Evolutionary conservation across 2,329 filamentous ascomycete genomes (phyloP), one percentile per base, ranked within the genome.

Genomic region (Claviceps fusiformis): DNA sequence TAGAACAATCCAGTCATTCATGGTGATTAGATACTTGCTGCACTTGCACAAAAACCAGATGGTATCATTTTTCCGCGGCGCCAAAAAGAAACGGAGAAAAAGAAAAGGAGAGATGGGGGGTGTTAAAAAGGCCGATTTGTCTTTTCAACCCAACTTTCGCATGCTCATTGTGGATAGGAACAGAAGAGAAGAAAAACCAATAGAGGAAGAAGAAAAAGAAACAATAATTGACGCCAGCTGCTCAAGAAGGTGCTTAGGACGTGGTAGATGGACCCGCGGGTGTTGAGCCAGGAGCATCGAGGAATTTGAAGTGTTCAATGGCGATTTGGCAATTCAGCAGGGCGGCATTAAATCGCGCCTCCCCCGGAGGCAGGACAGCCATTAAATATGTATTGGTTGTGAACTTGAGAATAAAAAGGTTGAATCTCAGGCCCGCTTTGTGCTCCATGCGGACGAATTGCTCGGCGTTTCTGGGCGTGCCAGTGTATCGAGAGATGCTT

Each of bases 301-400:
- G 67, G 61, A 81, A 82, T 64, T 80, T 82, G 67, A 97, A 96
- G 60, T 88, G 86, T 62, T 87, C 83, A 49, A 89, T 80, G 0
- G 90, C 91, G 56, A 95, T 85, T 70, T 89, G 85, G 60, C 92
- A 93, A 67, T 96, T 96, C 60, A 95, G 77, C 68, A 93, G 83
- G 13, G 91, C 91, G 54, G 87, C 83, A 63, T 97, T 96, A 74
- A 95, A 95, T 6, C 88, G 81, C 24, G 89, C 88, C 70, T 97
- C 92, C 29, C 91, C 91, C 0, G 92, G 90, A 0, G 93, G 91
- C 60, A 96, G 81, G 41, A 95, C 85, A 9, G 95, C 89, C 65
- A 95, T 89, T 57, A 98, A 85, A 65, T 97, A 97, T 2, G 93
- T 98, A 70, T 98, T 98, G 54, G 93, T 95, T 2, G 93, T 98